A percentile compares a stretch with the other conserved stretches of the same genome.
Conservation (phyloP, 371 early-diverging fungal genomes). For the Mucor lusitanicus region DNA sequence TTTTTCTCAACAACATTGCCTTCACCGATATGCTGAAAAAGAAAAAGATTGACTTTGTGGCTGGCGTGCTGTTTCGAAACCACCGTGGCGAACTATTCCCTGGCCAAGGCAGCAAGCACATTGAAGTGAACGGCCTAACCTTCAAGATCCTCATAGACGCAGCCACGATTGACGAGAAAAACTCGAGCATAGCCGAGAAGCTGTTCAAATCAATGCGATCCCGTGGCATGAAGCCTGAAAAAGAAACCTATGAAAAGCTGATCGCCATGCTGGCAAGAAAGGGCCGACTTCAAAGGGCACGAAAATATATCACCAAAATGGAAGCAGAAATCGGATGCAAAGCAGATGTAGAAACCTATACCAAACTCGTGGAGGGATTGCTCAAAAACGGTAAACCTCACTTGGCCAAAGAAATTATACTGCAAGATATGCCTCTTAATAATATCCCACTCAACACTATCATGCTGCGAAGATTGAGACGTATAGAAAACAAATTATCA, state of each 20-base stretch:
- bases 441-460: background rate
- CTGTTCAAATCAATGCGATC: slow-evolving; percentile 33
- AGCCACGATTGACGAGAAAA: background rate
- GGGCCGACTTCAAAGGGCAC: slow-evolving; percentile 32
- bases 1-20: slow-evolving; percentile 43
- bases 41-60: slow-evolving; percentile 4
- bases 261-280: slow-evolving; percentile 25
- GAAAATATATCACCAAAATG: slow-evolving; percentile 27
- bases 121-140: slow-evolving; percentile 29
- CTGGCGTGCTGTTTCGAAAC: slow-evolving; percentile 16
- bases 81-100: slow-evolving; percentile 27
- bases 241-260: slow-evolving; percentile 23
- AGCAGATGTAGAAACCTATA: slow-evolving; percentile 25
- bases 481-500: slow-evolving; percentile 1
- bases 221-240: slow-evolving; percentile 28
- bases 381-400: slow-evolving; percentile 15
- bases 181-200: slow-evolving; percentile 12
- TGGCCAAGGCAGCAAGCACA: background rate
- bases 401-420: slow-evolving; percentile 22
- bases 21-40: slow-evolving; percentile 20
- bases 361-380: slow-evolving; percentile 33
- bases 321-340: slow-evolving; percentile 22
- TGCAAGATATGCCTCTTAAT: slow-evolving; percentile 10
- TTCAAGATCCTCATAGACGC: slow-evolving; percentile 39
- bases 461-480: background rate